phyloP scores from a whole-genome alignment of 2,329 filamentous ascomycete species.

The Colletotrichum cordylinicola region DNA sequence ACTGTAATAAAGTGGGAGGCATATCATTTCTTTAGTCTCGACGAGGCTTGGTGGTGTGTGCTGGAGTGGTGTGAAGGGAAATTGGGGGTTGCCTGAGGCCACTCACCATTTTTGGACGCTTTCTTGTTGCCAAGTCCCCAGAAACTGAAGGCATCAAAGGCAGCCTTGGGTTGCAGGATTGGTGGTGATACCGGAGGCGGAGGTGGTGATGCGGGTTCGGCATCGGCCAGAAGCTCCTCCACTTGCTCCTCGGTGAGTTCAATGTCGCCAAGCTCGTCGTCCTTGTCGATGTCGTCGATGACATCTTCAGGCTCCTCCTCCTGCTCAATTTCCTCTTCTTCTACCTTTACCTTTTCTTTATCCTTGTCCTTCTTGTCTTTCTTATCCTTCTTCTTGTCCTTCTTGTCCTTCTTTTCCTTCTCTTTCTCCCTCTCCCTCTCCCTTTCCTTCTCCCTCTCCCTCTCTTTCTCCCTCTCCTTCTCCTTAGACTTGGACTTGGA shows the following conservation, averaged over 20 bases:
- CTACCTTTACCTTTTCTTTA: slow-evolving; percentile 4
- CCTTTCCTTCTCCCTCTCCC: slow-evolving; percentile 24
- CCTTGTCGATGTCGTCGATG: slow-evolving; percentile 18
- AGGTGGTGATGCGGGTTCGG: background rate
- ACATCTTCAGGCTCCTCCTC: slow-evolving; percentile 20
- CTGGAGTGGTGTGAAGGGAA: slow-evolving; percentile 20
- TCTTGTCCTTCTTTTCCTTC: slow-evolving; percentile 34
- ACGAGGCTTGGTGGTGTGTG: slow-evolving; percentile 5
- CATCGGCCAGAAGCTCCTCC: slow-evolving; percentile 44
- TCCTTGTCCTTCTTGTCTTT: slow-evolving; percentile 35
- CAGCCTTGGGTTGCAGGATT: slow-evolving; percentile 29
- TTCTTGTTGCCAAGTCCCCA: slow-evolving; percentile 61
- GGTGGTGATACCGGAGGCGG: background rate
- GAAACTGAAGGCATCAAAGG: slow-evolving; percentile 58
- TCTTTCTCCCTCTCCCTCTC: slow-evolving; percentile 32
- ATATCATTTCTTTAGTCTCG: background rate
- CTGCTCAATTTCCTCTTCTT: slow-evolving; percentile 3
- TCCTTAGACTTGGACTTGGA: slow-evolving; percentile 38
- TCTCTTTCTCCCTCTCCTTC: slow-evolving; percentile 37
- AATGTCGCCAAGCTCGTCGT: slow-evolving; percentile 24
- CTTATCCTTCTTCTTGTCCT: slow-evolving; percentile 28
- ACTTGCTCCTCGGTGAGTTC: slow-evolving; percentile 48
- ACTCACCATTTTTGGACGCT: slow-evolving; percentile 44
- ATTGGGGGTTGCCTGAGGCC: slow-evolving; percentile 28
- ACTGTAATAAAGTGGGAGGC: slow-evolving; percentile 46